phyloP scores from a whole-genome alignment of 345 rosid species.

The Acer negundo region DNA sequence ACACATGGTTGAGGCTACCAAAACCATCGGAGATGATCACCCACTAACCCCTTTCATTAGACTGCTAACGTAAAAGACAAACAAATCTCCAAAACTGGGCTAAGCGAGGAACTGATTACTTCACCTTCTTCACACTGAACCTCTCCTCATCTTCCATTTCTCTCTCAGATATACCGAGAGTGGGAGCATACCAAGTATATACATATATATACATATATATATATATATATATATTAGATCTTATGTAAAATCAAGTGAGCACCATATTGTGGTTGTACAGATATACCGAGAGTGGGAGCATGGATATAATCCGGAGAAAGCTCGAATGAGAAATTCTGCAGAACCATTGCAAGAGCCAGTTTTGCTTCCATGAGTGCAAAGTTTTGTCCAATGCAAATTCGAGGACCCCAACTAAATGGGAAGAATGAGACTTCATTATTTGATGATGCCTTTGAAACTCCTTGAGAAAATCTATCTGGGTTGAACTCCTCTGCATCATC shows the following conservation, averaged over 20 bases:
- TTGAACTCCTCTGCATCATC: slow-evolving; percentile 37
- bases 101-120: too few species aligned
- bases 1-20: too few species aligned
- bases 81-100: too few species aligned
- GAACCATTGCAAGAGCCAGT: slow-evolving; percentile 23
- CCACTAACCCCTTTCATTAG: too few species aligned
- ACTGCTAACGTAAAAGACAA: too few species aligned
- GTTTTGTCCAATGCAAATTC: slow-evolving; percentile 40
- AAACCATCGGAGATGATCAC: too few species aligned
- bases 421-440: slow-evolving; percentile 21
- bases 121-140: too few species aligned
- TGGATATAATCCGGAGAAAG: slow-evolving; percentile 31
- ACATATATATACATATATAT: too few species aligned
- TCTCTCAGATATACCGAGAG: too few species aligned
- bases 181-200: too few species aligned
- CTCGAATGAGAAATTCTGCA: slow-evolving; percentile 26
- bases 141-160: too few species aligned
- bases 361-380: slow-evolving; percentile 28
- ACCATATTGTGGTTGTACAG: slow-evolving; percentile 28
- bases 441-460: slow-evolving; percentile 32
- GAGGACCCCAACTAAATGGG: slow-evolving; percentile 36
- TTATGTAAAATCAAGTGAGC: slow-evolving; percentile 18
- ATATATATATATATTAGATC: too few species aligned
- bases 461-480: slow-evolving; percentile 39
- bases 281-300: background rate